These are phyloP conservation scores for Spongiforma sp. DNA, from an alignment of 1,284 basidiomycete genomes.

Conservation along the genomic window DNA sequence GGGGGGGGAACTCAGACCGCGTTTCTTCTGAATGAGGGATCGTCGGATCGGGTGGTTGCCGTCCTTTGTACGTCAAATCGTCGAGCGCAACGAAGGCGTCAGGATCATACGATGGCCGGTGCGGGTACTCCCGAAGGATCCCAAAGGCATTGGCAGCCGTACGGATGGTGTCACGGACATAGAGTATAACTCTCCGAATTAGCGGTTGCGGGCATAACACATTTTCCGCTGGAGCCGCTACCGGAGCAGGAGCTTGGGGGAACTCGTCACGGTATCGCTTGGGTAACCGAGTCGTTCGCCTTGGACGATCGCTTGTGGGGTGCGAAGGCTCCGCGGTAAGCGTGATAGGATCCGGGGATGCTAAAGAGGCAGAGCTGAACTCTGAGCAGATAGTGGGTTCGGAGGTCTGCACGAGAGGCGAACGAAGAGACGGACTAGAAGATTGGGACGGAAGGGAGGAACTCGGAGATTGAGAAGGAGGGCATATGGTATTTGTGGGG, in stretches of 20 bases:
- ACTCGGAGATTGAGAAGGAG: neutral
- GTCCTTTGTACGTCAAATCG: neutral
- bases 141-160: slow-evolving; percentile 27
- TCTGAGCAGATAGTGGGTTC: neutral
- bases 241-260: neutral
- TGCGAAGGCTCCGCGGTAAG: neutral
- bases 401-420: neutral
- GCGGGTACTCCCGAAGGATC: slow-evolving; percentile 22
- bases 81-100: slow-evolving; percentile 11
- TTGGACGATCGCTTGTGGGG: neutral
- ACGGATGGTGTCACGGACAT: slow-evolving; percentile 22
- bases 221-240: neutral
- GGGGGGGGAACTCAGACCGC: neutral
- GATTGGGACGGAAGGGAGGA: neutral
- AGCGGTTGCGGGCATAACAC: neutral
- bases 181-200: slow-evolving; percentile 15
- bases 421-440: neutral
- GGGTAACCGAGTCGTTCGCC: neutral
- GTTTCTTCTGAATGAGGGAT: neutral
- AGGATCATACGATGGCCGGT: slow-evolving; percentile 31
- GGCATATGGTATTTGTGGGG: no score
- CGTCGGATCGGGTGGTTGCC: neutral
- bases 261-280: neutral
- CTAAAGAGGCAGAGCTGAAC: neutral
- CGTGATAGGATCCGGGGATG: neutral